A percentile compares a stretch with the other conserved stretches of the same genome.
Conservation (phyloP, 768 basidiomycete genomes). For the Tremella yokohamensis region DNA sequence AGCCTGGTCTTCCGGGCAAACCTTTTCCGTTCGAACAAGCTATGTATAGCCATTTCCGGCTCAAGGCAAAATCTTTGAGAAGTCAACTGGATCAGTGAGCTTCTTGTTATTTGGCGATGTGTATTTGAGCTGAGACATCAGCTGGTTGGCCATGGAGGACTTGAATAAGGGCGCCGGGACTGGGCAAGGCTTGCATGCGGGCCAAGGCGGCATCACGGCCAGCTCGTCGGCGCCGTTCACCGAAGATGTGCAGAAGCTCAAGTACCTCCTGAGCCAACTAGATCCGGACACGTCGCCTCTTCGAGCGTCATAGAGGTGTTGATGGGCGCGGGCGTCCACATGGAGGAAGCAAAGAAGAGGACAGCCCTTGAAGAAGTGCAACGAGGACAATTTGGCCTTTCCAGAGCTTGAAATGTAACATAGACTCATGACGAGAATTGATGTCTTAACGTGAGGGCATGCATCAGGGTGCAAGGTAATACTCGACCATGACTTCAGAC, state of each 20-base stretch:
- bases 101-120: neutral
- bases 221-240: constrained; percentile 26
- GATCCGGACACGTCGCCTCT: constrained; percentile 41
- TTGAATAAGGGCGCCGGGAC: constrained; percentile 16
- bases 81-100: constrained; percentile 43
- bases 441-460: too few relatives aligned
- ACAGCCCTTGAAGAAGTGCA: too few relatives aligned
- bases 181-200: too few relatives aligned
- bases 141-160: constrained; percentile 47
- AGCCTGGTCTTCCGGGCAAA: neutral
- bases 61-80: constrained; percentile 40
- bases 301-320: constrained; percentile 4
- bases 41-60: constrained; percentile 41
- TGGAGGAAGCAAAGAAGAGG: too few relatives aligned
- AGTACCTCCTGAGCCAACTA: constrained; percentile 31
- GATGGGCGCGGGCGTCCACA: too few relatives aligned
- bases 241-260: constrained; percentile 41
- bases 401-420: too few relatives aligned
- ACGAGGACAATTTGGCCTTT: too few relatives aligned
- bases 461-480: too few relatives aligned
- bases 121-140: constrained; percentile 5
- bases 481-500: too few relatives aligned
- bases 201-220: constrained; percentile 11
- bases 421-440: too few relatives aligned
- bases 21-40: constrained; percentile 38